A percentile compares a stretch with the other conserved stretches of the same genome.
phyloP scores from a whole-genome alignment of 1,139 yeast genomes.

The Suhomyces guaymorum region DNA sequence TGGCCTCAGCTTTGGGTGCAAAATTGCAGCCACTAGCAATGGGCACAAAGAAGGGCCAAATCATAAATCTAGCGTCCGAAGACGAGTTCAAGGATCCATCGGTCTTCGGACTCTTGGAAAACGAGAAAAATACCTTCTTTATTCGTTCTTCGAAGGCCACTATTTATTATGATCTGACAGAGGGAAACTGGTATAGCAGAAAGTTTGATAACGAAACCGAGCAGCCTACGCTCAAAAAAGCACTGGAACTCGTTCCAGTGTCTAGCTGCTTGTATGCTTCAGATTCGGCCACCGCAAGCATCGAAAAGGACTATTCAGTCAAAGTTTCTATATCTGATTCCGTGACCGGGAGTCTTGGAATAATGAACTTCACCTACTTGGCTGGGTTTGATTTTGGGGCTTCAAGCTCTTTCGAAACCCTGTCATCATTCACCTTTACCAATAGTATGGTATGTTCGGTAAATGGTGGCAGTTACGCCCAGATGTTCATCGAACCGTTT shows the following conservation, averaged over 20 bases:
- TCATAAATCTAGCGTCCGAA: neutral
- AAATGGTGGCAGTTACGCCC: constrained; percentile 20
- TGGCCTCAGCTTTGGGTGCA: neutral
- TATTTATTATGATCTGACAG: constrained; percentile 19
- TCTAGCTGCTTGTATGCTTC: constrained; percentile 10
- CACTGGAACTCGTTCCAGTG: constrained; percentile 7
- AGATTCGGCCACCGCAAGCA: constrained; percentile 3
- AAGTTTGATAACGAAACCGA: constrained; percentile 1
- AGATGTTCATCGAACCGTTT: constrained; percentile 17
- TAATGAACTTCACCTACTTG: constrained; percentile 1
- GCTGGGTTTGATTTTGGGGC: neutral
- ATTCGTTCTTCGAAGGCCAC: constrained; percentile 14
- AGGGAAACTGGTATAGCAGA: constrained; percentile 18
- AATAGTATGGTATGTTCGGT: constrained; percentile 19
- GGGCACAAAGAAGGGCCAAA: neutral
- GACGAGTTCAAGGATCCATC: constrained; percentile 3
- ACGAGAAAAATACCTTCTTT: constrained; percentile 15
- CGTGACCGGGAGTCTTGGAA: neutral
- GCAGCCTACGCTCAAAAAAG: neutral
- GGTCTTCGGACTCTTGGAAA: constrained; percentile 4
- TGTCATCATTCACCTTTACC: constrained; percentile 10
- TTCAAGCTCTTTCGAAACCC: constrained; percentile 1
- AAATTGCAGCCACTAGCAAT: neutral
- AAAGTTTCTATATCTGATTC: constrained; percentile 3
- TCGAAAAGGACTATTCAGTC: constrained; percentile 6